Evolutionary conservation across 805 yeast species (phyloP).

Genomic region (Pichia kluyveri): DNA sequence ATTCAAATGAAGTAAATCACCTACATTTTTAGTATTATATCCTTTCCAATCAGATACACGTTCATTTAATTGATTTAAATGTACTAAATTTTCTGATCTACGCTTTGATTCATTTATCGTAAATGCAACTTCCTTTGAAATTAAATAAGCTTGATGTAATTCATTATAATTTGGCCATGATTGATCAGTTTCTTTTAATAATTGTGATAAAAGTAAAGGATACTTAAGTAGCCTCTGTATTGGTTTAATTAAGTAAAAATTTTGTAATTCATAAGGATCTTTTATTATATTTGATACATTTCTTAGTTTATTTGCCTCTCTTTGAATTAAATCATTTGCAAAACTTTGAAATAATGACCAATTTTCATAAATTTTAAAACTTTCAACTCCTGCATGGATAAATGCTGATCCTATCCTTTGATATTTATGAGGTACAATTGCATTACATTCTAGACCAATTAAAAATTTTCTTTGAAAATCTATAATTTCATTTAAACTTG

Average conservation of each 20-base stretch:
- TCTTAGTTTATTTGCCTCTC: constrained; percentile 48
- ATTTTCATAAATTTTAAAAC: constrained; percentile 83
- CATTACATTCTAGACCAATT: constrained; percentile 83
- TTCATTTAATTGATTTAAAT: constrained; percentile 56
- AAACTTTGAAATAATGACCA: constrained; percentile 89
- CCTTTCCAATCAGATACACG: constrained; percentile 92
- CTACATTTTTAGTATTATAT: constrained; percentile 67
- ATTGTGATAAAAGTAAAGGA: constrained; percentile 72
- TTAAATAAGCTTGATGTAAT: constrained; percentile 56
- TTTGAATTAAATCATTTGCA: constrained; percentile 71
- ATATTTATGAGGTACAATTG: constrained; percentile 58
- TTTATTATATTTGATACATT: constrained; percentile 55
- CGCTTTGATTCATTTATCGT: constrained; percentile 92
- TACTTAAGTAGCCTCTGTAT: constrained; percentile 94
- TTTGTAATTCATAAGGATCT: constrained; percentile 82
- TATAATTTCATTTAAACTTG: constrained; percentile 71
- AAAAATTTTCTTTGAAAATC: constrained; percentile 89
- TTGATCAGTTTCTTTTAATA: constrained; percentile 55
- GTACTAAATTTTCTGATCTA: constrained; percentile 74
- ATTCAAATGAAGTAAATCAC: constrained; percentile 74
- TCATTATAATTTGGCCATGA: constrained; percentile 53
- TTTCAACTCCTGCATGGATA: constrained; percentile 67
- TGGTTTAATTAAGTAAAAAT: constrained; percentile 85
- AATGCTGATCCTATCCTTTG: constrained; percentile 89
- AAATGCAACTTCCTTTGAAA: constrained; percentile 76